phyloP scores from a whole-genome alignment of 306 rosid genomes.

The Casuarina cunninghamiana region DNA sequence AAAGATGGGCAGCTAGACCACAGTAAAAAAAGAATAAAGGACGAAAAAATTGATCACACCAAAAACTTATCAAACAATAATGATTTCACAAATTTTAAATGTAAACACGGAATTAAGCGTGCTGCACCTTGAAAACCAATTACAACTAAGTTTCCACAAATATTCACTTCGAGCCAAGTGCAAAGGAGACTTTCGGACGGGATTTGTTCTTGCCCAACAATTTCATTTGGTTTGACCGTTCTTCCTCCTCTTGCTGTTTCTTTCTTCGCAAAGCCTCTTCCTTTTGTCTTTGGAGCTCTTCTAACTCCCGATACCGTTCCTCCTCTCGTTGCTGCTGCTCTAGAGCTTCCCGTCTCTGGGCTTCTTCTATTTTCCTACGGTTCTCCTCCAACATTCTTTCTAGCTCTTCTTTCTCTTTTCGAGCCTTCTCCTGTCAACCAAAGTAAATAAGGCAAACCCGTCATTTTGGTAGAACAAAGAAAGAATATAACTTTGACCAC shows the following conservation, averaged over 20 bases:
- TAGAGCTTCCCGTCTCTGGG: constrained; percentile 89
- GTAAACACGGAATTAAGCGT: constrained; percentile 11
- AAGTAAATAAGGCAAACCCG: background rate
- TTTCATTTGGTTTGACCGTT: constrained; percentile 77
- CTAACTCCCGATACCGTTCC: constrained; percentile 92
- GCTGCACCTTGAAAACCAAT: constrained; percentile 9
- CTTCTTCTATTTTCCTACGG: constrained; percentile 75
- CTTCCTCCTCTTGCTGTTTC: constrained; percentile 90
- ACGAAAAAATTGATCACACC: background rate
- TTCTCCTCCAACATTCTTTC: constrained; percentile 90
- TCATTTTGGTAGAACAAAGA: background rate
- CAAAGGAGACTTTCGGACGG: constrained; percentile 94
- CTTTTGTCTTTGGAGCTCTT: constrained; percentile 93
- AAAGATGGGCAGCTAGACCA: too few relatives aligned
- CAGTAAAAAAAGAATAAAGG: background rate
- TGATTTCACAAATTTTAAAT: constrained; percentile 33
- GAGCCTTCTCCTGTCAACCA: constrained; percentile 63
- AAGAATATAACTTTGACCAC: background rate
- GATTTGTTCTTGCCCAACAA: constrained; percentile 93
- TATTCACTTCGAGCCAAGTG: constrained; percentile 82
- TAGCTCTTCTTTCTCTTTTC: constrained; percentile 71
- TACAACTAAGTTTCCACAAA: background rate
- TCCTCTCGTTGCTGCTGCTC: constrained; percentile 96
- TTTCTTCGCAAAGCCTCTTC: constrained; percentile 88
- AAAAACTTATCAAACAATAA: background rate